Percentiles rank a stretch among this genome's conserved stretches.
Conservation (phyloP, 2,329 filamentous ascomycete species). For the Cladophialophora chaetospira region DNA sequence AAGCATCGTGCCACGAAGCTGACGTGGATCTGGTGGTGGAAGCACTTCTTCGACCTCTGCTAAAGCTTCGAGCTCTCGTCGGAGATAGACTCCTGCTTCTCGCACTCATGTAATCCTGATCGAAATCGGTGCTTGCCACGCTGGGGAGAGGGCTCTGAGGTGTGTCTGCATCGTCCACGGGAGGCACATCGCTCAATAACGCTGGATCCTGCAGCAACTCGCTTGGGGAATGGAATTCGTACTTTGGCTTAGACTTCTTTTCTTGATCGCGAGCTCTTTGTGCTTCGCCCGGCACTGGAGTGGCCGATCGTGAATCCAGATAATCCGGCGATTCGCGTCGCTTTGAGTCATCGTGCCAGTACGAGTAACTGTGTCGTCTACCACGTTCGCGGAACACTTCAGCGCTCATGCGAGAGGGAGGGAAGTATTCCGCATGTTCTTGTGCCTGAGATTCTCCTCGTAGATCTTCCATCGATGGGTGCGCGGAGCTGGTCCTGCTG, state of each 20-base stretch:
- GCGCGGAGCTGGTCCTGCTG: conserved; percentile 52
- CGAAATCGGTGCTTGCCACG: conserved; percentile 29
- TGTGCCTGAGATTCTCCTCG: conserved; percentile 39
- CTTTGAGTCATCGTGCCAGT: conserved; percentile 23
- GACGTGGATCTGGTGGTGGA: conserved; percentile 25
- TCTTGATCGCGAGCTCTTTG: conserved; percentile 35
- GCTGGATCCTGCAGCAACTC: conserved; percentile 47
- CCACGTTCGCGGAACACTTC: conserved; percentile 30
- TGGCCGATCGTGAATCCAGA: conserved; percentile 66
- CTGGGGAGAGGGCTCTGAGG: conserved; percentile 30
- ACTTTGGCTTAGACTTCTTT: conserved; percentile 44
- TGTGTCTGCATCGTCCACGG: conserved; percentile 19
- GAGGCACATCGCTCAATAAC: conserved; percentile 32
- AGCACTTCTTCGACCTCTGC: conserved; percentile 16
- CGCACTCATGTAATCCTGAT: conserved; percentile 33
- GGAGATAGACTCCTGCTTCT: conserved; percentile 28
- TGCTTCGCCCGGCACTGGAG: conserved; percentile 64
- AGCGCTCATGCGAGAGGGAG: conserved; percentile 21
- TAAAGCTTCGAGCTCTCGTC: conserved; percentile 18
- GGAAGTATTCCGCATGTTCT: conserved; percentile 29
- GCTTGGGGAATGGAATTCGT: conserved; percentile 51
- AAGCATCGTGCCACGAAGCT: conserved; percentile 18
- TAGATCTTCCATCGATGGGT: conserved; percentile 49
- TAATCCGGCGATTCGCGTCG: conserved; percentile 45
- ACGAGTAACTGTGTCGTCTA: conserved; percentile 34